Evolutionary conservation across 1,139 yeast species (phyloP), one percentile per base, ranked within the genome.

Genomic region (Kodamaea plutei): DNA sequence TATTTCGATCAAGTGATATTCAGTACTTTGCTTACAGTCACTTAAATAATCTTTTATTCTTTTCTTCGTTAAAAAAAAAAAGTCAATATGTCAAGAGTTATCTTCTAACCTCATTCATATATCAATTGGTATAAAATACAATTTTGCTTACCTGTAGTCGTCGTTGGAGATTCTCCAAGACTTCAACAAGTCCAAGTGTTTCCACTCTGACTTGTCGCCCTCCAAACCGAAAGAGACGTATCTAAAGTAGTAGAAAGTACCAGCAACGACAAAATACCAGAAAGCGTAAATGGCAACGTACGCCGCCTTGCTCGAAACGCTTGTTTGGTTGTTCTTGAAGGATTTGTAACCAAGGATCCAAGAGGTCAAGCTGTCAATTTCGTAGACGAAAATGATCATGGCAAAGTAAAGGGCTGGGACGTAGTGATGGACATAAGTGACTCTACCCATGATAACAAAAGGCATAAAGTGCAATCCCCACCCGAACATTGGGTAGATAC

Each of bases 331-430:
- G 25, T 26, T 31, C 21, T 35, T 26, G 23, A 35, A 15, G 44
- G 44, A 33, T 33, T 53, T 50, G 20, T 63, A 50, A 21, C 56
- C 50, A 42, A 56, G 64, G 41, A 72, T 63, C 30, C 63, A 61
- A 28, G 59, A 50, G 22, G 84, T 72, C 47, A 75, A 60, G 36
- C 69, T 69, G 52, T 89, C 96, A 38, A 88, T 64, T 46, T 81
- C 67, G 62, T 83, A 91, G 35, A 81, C 77, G 51, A 84, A 72
- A 18, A 87, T 79, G 44, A 91, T 62, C 72, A 91, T 79, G 37
- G 97, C 97, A 64, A 93, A 91, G 65, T 89, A 91, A 44, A 89
- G 73, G 0, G 98, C 96, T 18, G 99, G 99, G 48, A 88, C 74
- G 60, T 91, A 91, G 62, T 91, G 99, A 59, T 91, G 99, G 26